Percentiles rank a stretch among this genome's conserved stretches.
These are phyloP conservation scores for Berberis vulgaris DNA, from an alignment of 164 flowering plant genomes.

Conservation along the genomic window DNA sequence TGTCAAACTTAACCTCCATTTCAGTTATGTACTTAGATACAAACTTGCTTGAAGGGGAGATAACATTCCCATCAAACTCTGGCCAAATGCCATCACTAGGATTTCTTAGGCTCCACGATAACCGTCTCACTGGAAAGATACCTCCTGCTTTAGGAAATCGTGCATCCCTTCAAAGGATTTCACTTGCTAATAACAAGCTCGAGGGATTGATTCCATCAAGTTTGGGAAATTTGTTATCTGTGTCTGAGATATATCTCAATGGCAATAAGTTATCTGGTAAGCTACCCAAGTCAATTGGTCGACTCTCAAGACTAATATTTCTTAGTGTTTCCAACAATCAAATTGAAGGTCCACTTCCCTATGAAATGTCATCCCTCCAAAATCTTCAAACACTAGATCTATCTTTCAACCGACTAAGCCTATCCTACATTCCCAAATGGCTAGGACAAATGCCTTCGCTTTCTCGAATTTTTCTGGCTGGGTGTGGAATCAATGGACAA, in stretches of 20 bases:
- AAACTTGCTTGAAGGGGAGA: conserved; percentile 38
- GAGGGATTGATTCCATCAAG: conserved; percentile 39
- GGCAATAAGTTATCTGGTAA: conserved; percentile 38
- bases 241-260: conserved; percentile 38
- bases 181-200: conserved; percentile 43
- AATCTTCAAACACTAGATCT: conserved; percentile 48
- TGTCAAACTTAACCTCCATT: conserved; percentile 29
- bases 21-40: conserved; percentile 28
- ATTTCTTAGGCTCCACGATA: conserved; percentile 40
- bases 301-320: conserved; percentile 29
- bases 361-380: conserved; percentile 37
- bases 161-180: conserved; percentile 39
- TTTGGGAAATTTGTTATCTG: conserved; percentile 30
- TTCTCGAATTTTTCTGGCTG: conserved; percentile 33
- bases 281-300: conserved; percentile 38
- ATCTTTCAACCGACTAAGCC: conserved; percentile 38
- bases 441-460: conserved; percentile 42
- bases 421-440: conserved; percentile 39
- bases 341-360: conserved; percentile 42
- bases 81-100: conserved; percentile 33
- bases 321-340: conserved; percentile 30
- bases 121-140: conserved; percentile 38
- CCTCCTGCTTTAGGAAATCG: conserved; percentile 32
- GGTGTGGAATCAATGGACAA: conserved; percentile 40
- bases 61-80: conserved; percentile 28